Evolutionary conservation across 768 basidiomycete genomes (phyloP).

Genomic region (Mycena metata): DNA sequence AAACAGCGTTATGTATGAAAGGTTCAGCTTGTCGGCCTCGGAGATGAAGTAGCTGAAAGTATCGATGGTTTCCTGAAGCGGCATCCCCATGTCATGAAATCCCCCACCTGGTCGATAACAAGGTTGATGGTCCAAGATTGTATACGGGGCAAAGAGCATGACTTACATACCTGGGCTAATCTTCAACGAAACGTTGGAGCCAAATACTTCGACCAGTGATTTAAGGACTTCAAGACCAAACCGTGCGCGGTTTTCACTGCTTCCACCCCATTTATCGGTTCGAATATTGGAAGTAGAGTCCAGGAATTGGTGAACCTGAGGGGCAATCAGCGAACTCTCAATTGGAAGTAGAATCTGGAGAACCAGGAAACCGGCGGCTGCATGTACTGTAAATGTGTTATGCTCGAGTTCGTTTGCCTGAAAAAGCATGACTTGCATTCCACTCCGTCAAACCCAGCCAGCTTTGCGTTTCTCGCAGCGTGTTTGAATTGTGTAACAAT

Average conservation of each 20-base stretch:
- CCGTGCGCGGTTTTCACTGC: conserved; percentile 66
- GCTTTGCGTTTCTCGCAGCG: conserved; percentile 62
- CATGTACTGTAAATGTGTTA: conserved; percentile 50
- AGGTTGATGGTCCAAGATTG: neutral
- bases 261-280: conserved; percentile 73
- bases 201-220: conserved; percentile 56
- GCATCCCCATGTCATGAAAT: conserved; percentile 64
- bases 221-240: conserved; percentile 68
- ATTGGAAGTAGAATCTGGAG: conserved; percentile 66
- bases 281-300: conserved; percentile 63
- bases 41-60: conserved; percentile 58
- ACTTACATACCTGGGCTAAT: conserved; percentile 47
- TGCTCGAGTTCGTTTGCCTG: neutral
- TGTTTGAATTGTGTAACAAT: conserved; percentile 56
- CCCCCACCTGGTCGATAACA: conserved; percentile 52
- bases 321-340: neutral
- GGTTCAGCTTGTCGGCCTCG: conserved; percentile 53
- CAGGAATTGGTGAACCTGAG: conserved; percentile 60
- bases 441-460: conserved; percentile 70
- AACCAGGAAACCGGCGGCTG: conserved; percentile 59
- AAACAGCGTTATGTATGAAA: conserved; percentile 28
- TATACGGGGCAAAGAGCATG: neutral
- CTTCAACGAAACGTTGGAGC: conserved; percentile 60
- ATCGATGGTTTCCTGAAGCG: conserved; percentile 57
- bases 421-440: conserved; percentile 57